These are phyloP conservation scores for Arabidopsis lyrata DNA, from an alignment of 441 rosid genomes.

Conservation along the genomic window DNA sequence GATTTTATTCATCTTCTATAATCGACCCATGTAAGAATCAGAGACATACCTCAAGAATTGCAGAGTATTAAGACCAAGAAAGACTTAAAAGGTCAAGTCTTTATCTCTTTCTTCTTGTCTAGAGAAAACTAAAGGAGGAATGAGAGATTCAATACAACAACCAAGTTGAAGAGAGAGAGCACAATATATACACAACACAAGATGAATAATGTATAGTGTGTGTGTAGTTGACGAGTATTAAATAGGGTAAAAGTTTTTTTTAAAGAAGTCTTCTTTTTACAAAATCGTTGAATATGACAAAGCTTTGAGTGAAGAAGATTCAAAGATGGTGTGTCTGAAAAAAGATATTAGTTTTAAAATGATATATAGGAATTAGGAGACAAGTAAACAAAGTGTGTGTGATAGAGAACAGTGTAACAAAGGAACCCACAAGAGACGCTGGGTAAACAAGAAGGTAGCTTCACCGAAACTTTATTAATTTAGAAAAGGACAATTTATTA, in stretches of 20 bases:
- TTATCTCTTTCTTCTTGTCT: constrained; percentile 1
- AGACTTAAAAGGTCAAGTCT: constrained; percentile 26
- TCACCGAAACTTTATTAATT: constrained; percentile 25
- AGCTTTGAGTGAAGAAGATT: constrained; percentile 28
- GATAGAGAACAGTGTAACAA: neutral
- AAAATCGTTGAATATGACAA: constrained; percentile 32
- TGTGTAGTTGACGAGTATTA: constrained; percentile 40
- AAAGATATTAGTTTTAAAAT: constrained; percentile 23
- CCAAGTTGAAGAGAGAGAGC: constrained; percentile 16
- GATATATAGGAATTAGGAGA: neutral
- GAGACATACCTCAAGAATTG: constrained; percentile 34
- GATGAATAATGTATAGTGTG: constrained; percentile 19
- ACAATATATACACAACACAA: constrained; percentile 29
- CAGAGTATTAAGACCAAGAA: constrained; percentile 22
- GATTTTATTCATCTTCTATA: neutral
- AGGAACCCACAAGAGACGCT: constrained; percentile 26
- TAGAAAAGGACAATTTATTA: constrained; percentile 5
- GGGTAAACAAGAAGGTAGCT: constrained; percentile 30
- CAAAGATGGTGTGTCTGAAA: constrained; percentile 43
- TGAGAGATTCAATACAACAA: neutral
- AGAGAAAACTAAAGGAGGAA: constrained; percentile 17
- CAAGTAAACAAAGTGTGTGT: neutral
- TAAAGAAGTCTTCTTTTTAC: constrained; percentile 13
- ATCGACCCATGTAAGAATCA: neutral
- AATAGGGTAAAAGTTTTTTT: neutral